These are phyloP conservation scores for Emergomyces orientalis DNA, from an alignment of 2,329 filamentous ascomycete species.

Conservation along the genomic window DNA sequence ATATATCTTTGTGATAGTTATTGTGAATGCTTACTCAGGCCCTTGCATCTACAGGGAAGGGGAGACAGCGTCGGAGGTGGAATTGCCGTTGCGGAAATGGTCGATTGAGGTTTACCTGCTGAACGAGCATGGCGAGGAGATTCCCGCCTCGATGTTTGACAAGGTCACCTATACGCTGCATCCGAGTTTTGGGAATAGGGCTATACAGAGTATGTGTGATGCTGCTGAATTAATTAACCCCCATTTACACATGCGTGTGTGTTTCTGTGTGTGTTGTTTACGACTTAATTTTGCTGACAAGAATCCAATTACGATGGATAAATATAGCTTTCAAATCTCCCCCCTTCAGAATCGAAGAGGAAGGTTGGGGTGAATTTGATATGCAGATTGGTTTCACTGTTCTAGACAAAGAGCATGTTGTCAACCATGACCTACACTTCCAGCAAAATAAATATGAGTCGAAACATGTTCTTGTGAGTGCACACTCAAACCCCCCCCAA, in stretches of 20 bases:
- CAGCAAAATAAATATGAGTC: slow-evolving; percentile 69
- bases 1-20: background rate
- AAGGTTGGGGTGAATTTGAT: slow-evolving; percentile 98
- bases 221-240: background rate
- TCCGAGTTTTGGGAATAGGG: slow-evolving; percentile 76
- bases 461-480: slow-evolving; percentile 60
- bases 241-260: background rate
- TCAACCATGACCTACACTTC: slow-evolving; percentile 91
- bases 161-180: slow-evolving; percentile 91
- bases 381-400: slow-evolving; percentile 78
- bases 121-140: slow-evolving; percentile 76
- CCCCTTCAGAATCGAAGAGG: slow-evolving; percentile 82
- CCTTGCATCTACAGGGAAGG: slow-evolving; percentile 35
- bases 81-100: slow-evolving; percentile 91
- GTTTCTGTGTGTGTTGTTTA: background rate
- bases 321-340: slow-evolving; percentile 64
- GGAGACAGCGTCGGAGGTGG: slow-evolving; percentile 68
- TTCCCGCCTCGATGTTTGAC: slow-evolving; percentile 75
- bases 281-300: slow-evolving; percentile 4
- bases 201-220: slow-evolving; percentile 62
- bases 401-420: slow-evolving; percentile 74
- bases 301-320: background rate
- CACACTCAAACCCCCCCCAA: background rate
- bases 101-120: slow-evolving; percentile 75
- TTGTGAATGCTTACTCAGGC: slow-evolving; percentile 1